A percentile compares a stretch with the other conserved stretches of the same genome.
Conservation (phyloP, 306 rosid genomes). For the Oemleria cerasiformis region DNA sequence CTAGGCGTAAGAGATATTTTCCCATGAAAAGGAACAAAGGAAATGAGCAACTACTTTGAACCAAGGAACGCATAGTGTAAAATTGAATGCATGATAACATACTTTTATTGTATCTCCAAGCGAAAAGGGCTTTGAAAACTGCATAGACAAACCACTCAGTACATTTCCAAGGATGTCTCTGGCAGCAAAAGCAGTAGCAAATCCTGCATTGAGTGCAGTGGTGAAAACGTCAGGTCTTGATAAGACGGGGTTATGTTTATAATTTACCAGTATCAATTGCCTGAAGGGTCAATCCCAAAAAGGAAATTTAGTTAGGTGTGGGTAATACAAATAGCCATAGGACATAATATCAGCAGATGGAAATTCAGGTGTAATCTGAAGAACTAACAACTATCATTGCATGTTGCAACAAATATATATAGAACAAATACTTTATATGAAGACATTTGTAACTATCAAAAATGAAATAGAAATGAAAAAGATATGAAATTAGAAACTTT, state of each 20-base stretch:
- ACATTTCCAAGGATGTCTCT: conserved; percentile 85
- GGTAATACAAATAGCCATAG: not conserved
- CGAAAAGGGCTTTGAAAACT: conserved; percentile 87
- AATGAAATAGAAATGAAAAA: not conserved
- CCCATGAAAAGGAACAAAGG: not conserved
- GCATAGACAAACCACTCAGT: conserved; percentile 81
- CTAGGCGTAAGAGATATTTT: not conserved
- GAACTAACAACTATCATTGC: not conserved
- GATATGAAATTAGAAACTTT: not conserved
- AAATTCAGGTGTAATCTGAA: not conserved
- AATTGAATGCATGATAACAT: conserved; percentile 12
- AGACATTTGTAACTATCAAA: not conserved
- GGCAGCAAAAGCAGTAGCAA: conserved; percentile 91
- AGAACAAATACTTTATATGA: not conserved
- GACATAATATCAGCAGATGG: not conserved
- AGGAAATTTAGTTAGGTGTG: not conserved
- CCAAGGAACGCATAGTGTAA: not conserved
- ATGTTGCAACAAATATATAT: not conserved
- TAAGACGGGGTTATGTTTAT: not conserved
- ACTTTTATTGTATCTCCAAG: conserved; percentile 95
- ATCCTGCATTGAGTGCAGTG: conserved; percentile 53
- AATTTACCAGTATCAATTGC: not conserved
- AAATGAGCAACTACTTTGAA: not conserved
- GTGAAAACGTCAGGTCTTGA: conserved; percentile 14
- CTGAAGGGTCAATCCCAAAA: not conserved